Base-by-base conservation (phyloP, 2,329 filamentous ascomycete genomes). In the Drechslerella coelobrocha region DNA sequence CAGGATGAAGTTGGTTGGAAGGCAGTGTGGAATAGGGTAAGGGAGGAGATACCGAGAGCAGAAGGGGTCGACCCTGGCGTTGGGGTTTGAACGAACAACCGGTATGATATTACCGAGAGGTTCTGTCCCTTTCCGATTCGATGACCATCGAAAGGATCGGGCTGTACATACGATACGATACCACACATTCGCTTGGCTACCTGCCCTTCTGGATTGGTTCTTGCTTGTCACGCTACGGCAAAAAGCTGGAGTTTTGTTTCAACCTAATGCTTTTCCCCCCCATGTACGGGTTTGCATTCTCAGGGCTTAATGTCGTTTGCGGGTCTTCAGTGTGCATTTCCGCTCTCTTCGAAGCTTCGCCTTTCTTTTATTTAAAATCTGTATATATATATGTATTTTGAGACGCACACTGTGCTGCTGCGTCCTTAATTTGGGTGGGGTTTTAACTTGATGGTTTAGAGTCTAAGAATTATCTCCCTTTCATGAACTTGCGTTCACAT, bases 1-100 rank as follows among this genome's bases (percentile, higher is more conserved):
- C 1, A 85, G 80, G 61, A 50, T 14, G 1, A 87, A 73, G 0
- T 90, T 12, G 54, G 73, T 14, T 76, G 75, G 75, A 75, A 73
- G 60, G 74, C 72, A 7, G 73, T 73, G 17, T 76, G 75, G 75
- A 73, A 73, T 34, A 72, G 74, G 17, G 72, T 75, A 10, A 62
- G 72, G 9, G 56, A 71, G 39, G 66, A 71, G 39, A 71, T 71
- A 48, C 66, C 66, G 0, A 63, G 61, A 29, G 66, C 34, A 2
- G 66, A 71, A 6, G 66, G 47, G 4, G 3, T 57, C 1, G 66
- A 71, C 50, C 47, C 59, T 6, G 59, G 66, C 10, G 59, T 63
- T 48, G 59, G 59, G 2, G 59, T 63, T 9, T 71, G 50, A 50
- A 27, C 29, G 29, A 12, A 31, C 29, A 4, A 3, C 2, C 17